Conservation (phyloP, 75 land plant species). For the Cupressus sempervirens region DNA sequence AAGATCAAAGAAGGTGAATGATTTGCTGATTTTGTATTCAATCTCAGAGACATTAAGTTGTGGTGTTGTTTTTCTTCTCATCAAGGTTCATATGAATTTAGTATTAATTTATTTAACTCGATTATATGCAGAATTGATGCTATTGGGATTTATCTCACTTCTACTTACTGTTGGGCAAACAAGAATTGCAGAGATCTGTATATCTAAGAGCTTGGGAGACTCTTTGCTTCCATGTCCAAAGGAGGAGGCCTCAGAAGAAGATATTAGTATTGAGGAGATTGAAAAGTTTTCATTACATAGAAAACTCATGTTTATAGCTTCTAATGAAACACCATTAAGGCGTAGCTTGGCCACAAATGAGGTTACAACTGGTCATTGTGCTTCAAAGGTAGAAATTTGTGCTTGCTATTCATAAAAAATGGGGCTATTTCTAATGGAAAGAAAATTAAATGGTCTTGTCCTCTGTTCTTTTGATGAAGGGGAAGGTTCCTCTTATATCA, state of each 20-base stretch:
- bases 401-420: no score
- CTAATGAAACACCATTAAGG: no score
- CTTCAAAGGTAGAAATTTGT: no score
- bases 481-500: conserved; percentile 15
- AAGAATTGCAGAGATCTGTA: background rate
- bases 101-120: no score
- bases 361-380: no score
- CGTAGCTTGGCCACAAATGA: no score
- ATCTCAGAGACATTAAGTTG: background rate
- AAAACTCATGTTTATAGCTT: no score
- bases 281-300: no score
- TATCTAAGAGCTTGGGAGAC: background rate
- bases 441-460: conserved; percentile 44
- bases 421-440: conserved; percentile 13
- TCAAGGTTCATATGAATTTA: no score
- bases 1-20: conserved; percentile 4
- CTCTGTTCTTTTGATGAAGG: conserved; percentile 47
- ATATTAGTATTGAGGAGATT: background rate
- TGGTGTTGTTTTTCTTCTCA: no score
- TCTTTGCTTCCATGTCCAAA: background rate
- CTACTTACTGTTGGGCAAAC: background rate
- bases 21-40: background rate
- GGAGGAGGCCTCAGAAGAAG: background rate
- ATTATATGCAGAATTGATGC: no score
- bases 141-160: no score